phyloP scores from a whole-genome alignment of 1,284 basidiomycete genomes.

The Ceratobasidium papillatum region DNA sequence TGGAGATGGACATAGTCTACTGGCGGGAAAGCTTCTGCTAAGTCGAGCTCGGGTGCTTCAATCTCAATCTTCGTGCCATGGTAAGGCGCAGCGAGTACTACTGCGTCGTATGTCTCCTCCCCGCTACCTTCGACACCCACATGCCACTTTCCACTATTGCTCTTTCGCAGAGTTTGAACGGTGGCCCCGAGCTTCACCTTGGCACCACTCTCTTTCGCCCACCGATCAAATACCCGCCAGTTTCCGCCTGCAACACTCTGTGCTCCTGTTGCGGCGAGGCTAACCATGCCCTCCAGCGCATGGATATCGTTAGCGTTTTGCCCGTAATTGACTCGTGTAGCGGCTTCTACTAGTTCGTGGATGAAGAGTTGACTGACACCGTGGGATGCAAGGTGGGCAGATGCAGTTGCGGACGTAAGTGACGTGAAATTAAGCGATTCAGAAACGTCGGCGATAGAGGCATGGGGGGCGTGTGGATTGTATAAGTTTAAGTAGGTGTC shows the following conservation, averaged over 20 bases:
- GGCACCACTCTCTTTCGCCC: conserved; percentile 76
- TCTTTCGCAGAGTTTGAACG: conserved; percentile 50
- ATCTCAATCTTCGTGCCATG: conserved; percentile 68
- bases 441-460: conserved; percentile 65
- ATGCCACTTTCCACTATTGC: conserved; percentile 27
- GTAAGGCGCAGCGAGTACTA: conserved; percentile 82
- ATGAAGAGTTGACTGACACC: conserved; percentile 70
- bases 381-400: conserved; percentile 66
- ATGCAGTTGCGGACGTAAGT: conserved; percentile 62
- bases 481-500: conserved; percentile 52
- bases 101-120: conserved; percentile 63
- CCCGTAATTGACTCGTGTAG: conserved; percentile 89
- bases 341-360: conserved; percentile 82
- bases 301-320: conserved; percentile 83
- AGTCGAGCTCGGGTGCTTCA: conserved; percentile 49
- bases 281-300: conserved; percentile 77
- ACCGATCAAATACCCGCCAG: conserved; percentile 83
- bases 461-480: background rate
- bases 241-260: conserved; percentile 81
- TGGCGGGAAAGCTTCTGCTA: conserved; percentile 27
- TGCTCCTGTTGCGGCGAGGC: conserved; percentile 78
- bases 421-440: conserved; percentile 63
- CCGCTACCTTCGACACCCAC: background rate
- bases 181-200: conserved; percentile 72
- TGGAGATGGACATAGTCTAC: conserved; percentile 78